Conservation (phyloP, 495 filamentous ascomycete genomes). For the Xylaria sp. region DNA sequence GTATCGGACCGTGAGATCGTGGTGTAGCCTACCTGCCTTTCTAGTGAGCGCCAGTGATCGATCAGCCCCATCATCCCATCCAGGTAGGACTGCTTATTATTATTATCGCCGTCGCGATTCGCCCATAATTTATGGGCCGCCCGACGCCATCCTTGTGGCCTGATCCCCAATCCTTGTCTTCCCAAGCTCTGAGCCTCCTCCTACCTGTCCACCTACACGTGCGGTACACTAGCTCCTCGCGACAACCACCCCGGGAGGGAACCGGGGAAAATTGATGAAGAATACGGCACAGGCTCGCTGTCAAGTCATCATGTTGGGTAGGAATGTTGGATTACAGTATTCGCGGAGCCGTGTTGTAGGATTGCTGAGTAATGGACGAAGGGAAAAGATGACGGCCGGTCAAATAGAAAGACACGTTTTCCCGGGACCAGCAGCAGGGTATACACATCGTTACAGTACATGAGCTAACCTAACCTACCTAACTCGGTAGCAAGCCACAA, state of each 20-base stretch:
- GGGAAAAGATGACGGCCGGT: neutral
- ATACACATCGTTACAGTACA: neutral
- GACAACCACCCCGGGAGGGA: neutral
- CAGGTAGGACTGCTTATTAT: constrained; percentile 22
- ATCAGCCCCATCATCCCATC: constrained; percentile 15
- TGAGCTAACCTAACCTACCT: neutral
- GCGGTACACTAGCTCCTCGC: neutral
- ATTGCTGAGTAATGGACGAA: neutral
- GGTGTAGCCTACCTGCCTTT: constrained; percentile 11
- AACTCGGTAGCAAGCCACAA: neutral
- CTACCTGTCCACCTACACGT: neutral
- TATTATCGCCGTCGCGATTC: constrained; percentile 8
- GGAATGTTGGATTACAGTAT: neutral
- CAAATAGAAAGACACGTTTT: constrained; percentile 3
- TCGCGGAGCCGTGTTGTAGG: neutral
- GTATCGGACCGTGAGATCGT: constrained; percentile 11
- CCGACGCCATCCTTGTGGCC: constrained; percentile 19
- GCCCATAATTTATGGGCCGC: constrained; percentile 2
- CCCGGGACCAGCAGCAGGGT: neutral
- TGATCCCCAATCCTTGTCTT: constrained; percentile 14
- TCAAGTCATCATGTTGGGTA: neutral
- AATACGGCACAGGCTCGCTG: neutral
- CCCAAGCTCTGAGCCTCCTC: neutral
- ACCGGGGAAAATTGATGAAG: neutral
- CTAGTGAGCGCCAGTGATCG: constrained; percentile 13